These are phyloP conservation scores for Mortierella alpina DNA, from an alignment of 192 early-diverging fungal species.

Conservation along the genomic window DNA sequence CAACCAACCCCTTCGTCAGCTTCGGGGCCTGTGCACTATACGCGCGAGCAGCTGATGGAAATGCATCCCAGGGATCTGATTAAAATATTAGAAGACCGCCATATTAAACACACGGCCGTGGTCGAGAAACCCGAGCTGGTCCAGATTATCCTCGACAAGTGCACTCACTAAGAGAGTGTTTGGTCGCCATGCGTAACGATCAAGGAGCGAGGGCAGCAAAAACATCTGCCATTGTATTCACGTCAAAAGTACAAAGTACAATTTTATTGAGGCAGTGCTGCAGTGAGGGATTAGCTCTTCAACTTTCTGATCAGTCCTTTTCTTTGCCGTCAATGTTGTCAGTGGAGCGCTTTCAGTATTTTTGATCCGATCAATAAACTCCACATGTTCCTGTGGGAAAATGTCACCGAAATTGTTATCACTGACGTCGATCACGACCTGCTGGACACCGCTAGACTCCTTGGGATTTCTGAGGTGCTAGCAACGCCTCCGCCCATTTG, in stretches of 20 bases:
- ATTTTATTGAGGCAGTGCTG: no score
- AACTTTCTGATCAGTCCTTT: neutral
- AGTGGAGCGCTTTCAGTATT: constrained; percentile 7
- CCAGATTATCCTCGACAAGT: neutral
- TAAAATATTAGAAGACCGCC: constrained; percentile 10
- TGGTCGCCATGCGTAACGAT: no score
- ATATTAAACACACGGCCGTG: constrained; percentile 1
- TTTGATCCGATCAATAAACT: constrained; percentile 7
- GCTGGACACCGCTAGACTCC: no score
- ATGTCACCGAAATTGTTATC: constrained; percentile 5
- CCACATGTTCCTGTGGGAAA: constrained; percentile 10
- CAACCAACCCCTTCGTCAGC: neutral
- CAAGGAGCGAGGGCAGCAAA: no score
- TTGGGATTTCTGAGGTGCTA: no score
- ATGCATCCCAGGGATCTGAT: constrained; percentile 9
- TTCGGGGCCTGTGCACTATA: neutral
- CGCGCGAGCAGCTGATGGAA: constrained; percentile 9
- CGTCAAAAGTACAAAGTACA: no score
- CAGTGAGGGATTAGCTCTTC: no score
- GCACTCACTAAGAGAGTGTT: constrained; percentile 2
- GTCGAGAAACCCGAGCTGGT: constrained; percentile 19
- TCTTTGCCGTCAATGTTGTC: neutral
- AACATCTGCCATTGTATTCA: no score
- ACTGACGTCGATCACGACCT: no score
- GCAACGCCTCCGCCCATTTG: no score